phyloP scores from a whole-genome alignment of 2,329 filamentous ascomycete genomes.

The Calonectria multiphialidica region DNA sequence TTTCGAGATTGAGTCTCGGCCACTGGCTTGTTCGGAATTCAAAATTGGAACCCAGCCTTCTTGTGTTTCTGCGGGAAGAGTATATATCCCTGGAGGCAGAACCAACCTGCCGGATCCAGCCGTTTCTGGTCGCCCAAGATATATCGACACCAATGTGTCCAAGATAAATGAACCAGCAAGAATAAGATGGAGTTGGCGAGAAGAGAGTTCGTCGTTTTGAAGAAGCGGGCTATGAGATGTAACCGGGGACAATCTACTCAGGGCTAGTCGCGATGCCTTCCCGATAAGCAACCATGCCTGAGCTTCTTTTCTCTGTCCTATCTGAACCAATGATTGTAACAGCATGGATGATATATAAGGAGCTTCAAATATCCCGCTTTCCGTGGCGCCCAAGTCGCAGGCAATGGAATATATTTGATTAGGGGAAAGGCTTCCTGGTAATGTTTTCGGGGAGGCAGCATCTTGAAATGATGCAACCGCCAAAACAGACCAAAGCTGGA shows the following conservation, averaged over 20 bases:
- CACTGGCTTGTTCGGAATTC: background rate
- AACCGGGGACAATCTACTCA: background rate
- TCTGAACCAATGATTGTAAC: background rate
- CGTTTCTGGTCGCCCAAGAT: background rate
- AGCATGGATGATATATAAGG: background rate
- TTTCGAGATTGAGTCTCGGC: background rate
- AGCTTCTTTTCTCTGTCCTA: background rate
- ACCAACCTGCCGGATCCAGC: background rate
- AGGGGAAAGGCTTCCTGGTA: background rate
- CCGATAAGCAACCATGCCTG: conserved; percentile 1
- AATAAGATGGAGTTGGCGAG: background rate
- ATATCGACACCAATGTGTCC: background rate
- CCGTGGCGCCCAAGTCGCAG: background rate
- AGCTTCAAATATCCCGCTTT: background rate
- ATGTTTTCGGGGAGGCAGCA: background rate
- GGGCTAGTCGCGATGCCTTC: background rate
- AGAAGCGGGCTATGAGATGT: background rate
- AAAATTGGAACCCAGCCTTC: background rate
- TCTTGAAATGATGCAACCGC: background rate
- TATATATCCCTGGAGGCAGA: background rate
- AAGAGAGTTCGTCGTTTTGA: no score
- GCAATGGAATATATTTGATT: background rate
- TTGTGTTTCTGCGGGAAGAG: background rate
- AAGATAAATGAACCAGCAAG: background rate
- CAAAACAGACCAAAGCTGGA: background rate